These are phyloP conservation scores for Rhododendron williamsianum DNA, from an alignment of 148 eudicot species.

Conservation along the genomic window DNA sequence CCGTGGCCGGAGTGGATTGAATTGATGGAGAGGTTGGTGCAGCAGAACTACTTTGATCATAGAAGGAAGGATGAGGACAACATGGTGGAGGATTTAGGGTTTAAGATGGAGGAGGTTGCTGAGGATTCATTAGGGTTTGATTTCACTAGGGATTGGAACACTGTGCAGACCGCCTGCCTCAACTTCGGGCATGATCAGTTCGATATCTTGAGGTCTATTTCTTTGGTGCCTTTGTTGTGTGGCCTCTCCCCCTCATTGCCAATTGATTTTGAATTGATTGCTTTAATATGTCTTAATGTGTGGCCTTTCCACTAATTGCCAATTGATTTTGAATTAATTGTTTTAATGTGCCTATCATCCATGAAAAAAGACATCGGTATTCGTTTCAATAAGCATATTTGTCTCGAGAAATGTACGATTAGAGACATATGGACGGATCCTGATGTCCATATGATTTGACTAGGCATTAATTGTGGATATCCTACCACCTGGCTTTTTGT, in stretches of 20 bases:
- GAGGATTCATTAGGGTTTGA: constrained; percentile 38
- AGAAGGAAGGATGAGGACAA: constrained; percentile 71
- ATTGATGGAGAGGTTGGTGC: constrained; percentile 46
- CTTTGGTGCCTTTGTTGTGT: neutral
- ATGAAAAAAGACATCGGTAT: neutral
- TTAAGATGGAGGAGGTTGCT: constrained; percentile 29
- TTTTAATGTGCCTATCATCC: neutral
- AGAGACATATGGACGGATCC: neutral
- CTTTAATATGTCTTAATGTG: no score
- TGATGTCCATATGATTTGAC: no score
- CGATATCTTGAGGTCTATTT: constrained; percentile 70
- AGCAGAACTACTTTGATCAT: constrained; percentile 82
- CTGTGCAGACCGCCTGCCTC: constrained; percentile 66
- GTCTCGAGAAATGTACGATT: neutral
- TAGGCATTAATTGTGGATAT: no score
- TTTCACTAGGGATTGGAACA: constrained; percentile 77
- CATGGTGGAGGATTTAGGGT: constrained; percentile 57
- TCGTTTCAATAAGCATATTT: neutral
- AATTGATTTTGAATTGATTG: no score
- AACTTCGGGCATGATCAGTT: constrained; percentile 81
- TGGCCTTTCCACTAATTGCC: neutral
- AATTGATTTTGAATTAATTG: no score
- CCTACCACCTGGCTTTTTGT: no score
- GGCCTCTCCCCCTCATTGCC: no score
- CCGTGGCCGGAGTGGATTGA: constrained; percentile 95